phyloP scores from a whole-genome alignment of 2,329 filamentous ascomycete genomes.

The Paraconiothyrium brasiliense region DNA sequence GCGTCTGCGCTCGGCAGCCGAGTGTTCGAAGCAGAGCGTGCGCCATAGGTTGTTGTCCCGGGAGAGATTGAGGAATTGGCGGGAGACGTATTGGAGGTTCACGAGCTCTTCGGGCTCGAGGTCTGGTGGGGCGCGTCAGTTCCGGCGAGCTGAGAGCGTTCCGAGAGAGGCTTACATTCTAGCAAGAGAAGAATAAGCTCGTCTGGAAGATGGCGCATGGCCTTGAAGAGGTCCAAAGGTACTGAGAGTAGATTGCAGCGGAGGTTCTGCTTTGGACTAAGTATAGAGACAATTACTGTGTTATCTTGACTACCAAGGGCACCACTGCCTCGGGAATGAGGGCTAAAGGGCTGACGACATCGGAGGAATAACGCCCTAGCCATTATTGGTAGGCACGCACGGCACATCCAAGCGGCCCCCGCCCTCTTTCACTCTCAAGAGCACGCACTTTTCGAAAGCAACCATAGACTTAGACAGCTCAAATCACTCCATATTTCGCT shows the following conservation, averaged over 20 bases:
- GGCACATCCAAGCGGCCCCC: no score
- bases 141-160: slow-evolving; percentile 18
- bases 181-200: slow-evolving; percentile 57
- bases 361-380: neutral
- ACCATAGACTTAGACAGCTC: neutral
- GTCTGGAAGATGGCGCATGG: slow-evolving; percentile 42
- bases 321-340: slow-evolving; percentile 21
- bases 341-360: slow-evolving; percentile 34
- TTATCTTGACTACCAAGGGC: slow-evolving; percentile 22
- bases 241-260: neutral
- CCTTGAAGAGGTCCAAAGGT: neutral
- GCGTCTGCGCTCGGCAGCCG: slow-evolving; percentile 70
- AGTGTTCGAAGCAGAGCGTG: slow-evolving; percentile 75
- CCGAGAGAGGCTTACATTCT: slow-evolving; percentile 47
- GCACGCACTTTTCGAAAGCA: no score
- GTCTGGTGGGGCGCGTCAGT: slow-evolving; percentile 54
- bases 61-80: slow-evolving; percentile 70
- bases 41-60: slow-evolving; percentile 84
- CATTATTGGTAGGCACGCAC: neutral
- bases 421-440: neutral
- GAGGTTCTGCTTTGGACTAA: neutral
- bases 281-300: slow-evolving; percentile 18
- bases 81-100: slow-evolving; percentile 74
- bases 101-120: slow-evolving; percentile 73
- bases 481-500: neutral